Percentiles rank a stretch among this genome's conserved stretches.
Evolutionary conservation across 2,329 filamentous ascomycete species (phyloP).

Genomic region (Cytospora schulzeri): DNA sequence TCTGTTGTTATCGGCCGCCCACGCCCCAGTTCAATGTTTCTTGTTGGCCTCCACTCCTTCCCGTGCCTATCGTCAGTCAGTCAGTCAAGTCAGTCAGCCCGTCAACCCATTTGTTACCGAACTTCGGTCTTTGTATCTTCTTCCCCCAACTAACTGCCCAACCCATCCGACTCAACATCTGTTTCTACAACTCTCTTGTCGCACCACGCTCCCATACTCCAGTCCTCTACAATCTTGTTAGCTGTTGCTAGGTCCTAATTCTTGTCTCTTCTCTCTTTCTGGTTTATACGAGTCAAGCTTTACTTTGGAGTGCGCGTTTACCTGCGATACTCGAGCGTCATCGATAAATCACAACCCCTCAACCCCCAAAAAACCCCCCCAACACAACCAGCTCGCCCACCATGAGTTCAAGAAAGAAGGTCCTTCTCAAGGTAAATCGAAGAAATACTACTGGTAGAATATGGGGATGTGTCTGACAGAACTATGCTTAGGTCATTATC

Average conservation of each 20-base stretch:
- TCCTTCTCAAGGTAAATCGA: conserved; percentile 74
- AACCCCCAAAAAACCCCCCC: neutral
- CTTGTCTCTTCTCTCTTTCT: neutral
- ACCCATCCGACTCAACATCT: neutral
- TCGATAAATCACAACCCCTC: conserved; percentile 2
- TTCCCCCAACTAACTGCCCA: conserved; percentile 1
- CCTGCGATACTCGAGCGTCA: conserved; percentile 15
- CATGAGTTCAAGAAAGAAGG: conserved; percentile 87
- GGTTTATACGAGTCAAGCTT: neutral
- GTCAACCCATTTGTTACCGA: neutral
- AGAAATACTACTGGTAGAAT: neutral
- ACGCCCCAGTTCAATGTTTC: conserved; percentile 1
- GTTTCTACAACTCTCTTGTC: neutral
- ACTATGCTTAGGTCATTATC: conserved; percentile 79
- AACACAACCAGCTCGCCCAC: conserved; percentile 33
- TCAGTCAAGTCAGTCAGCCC: too few relatives aligned
- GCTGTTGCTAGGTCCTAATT: too few relatives aligned
- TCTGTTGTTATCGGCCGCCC: conserved; percentile 2
- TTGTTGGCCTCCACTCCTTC: conserved; percentile 2
- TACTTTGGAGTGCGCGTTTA: conserved; percentile 6
- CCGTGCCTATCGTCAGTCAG: conserved; percentile 1
- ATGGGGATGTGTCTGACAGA: conserved; percentile 25
- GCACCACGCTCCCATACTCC: neutral
- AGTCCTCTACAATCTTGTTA: neutral
- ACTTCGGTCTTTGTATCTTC: conserved; percentile 6